These are phyloP conservation scores for Nadsonia commutata DNA, from an alignment of 1,139 yeast species.

Conservation along the genomic window DNA sequence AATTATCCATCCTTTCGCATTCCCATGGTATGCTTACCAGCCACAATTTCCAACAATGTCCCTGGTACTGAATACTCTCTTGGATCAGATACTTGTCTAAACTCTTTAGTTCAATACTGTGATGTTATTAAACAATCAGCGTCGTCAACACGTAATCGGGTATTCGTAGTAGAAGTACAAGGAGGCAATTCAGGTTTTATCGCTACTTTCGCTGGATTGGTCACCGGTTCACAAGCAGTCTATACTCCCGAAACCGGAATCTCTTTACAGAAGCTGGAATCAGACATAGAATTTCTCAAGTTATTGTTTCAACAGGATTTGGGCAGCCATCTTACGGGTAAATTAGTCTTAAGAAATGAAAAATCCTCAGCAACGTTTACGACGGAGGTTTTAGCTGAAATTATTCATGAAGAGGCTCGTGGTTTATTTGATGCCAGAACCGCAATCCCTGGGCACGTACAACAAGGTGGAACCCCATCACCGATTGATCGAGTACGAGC, in stretches of 20 bases:
- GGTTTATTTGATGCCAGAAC: constrained; percentile 81
- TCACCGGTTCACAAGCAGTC: constrained; percentile 85
- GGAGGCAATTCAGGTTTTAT: constrained; percentile 94
- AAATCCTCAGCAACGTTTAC: constrained; percentile 71
- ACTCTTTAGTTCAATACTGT: constrained; percentile 79
- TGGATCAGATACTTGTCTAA: constrained; percentile 89
- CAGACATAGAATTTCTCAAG: constrained; percentile 58
- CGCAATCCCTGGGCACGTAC: constrained; percentile 96
- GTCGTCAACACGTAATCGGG: constrained; percentile 85
- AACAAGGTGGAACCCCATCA: constrained; percentile 94
- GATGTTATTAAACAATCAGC: constrained; percentile 94
- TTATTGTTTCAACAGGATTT: constrained; percentile 57
- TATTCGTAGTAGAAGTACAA: constrained; percentile 91
- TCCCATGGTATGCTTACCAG: constrained; percentile 88
- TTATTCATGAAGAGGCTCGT: constrained; percentile 61
- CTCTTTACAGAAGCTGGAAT: constrained; percentile 52
- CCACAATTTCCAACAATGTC: constrained; percentile 93
- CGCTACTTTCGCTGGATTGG: constrained; percentile 77
- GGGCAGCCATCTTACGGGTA: constrained; percentile 78
- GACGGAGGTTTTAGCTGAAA: constrained; percentile 68
- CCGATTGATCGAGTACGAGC: constrained; percentile 91
- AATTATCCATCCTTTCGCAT: constrained; percentile 82
- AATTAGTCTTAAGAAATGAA: constrained; percentile 72
- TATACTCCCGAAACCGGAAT: constrained; percentile 88
- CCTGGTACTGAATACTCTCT: constrained; percentile 94